Conservation (phyloP, 1,139 yeast genomes). For the Kodamaea sp. region DNA sequence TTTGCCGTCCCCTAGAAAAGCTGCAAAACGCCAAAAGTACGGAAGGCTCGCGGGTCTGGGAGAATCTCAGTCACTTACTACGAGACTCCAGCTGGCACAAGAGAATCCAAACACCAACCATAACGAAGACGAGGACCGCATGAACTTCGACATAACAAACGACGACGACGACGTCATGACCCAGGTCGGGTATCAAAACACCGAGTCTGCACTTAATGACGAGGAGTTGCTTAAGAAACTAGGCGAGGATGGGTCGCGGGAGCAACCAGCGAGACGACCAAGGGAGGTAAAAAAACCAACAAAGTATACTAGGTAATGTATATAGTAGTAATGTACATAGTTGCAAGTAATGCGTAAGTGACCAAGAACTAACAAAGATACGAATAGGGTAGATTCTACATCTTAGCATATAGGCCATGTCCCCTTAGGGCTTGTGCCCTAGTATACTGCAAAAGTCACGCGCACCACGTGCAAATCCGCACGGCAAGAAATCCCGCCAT, state of each 20-base stretch:
- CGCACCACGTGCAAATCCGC: slow-evolving; percentile 1
- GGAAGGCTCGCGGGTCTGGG: slow-evolving; percentile 34
- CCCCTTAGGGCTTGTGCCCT: slow-evolving; percentile 8
- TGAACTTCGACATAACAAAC: slow-evolving; percentile 19
- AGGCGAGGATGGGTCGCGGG: slow-evolving; percentile 14
- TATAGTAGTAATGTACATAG: not conserved
- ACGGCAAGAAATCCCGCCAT: slow-evolving; percentile 3
- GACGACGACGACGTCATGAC: slow-evolving; percentile 26
- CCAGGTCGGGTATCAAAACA: slow-evolving; percentile 35
- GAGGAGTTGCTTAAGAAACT: slow-evolving; percentile 30
- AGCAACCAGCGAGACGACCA: slow-evolving; percentile 10
- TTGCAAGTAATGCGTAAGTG: not conserved
- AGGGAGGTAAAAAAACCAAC: slow-evolving; percentile 6
- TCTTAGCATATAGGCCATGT: not conserved
- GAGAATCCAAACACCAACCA: slow-evolving; percentile 3
- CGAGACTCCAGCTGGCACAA: slow-evolving; percentile 4
- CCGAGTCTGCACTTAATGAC: slow-evolving; percentile 28
- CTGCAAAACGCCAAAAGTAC: slow-evolving; percentile 29
- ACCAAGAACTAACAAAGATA: not conserved
- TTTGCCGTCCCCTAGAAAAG: slow-evolving; percentile 44
- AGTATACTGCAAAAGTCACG: not conserved
- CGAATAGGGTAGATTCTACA: not conserved
- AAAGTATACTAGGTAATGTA: slow-evolving; percentile 6
- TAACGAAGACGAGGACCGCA: slow-evolving; percentile 13
- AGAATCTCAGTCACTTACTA: slow-evolving; percentile 5